Base-by-base conservation (phyloP, 331 rosid species). In the Malus hybrid region DNA sequence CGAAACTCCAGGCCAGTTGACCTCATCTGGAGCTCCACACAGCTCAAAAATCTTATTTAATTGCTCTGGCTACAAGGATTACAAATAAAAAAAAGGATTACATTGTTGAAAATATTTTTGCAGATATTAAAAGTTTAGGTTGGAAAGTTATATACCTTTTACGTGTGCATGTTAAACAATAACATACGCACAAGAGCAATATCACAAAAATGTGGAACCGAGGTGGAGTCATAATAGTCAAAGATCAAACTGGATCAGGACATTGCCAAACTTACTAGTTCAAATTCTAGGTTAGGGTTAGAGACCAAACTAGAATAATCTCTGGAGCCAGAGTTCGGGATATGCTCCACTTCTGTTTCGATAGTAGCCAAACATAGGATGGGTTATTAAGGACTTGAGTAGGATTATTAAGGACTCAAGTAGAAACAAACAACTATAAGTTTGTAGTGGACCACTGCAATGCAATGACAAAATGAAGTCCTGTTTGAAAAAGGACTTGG, bases 11-110 rank as follows among this genome's bases (percentile, higher is more conserved):
- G 98, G 97, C 98, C 98, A 94, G 77, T 87, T 94, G 64, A 79
- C 82, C 83, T 94, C 99, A 87, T 94, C 97, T 1, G 99, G 97
- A 33, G 97, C 91, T 75, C 99, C 99, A 77, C 99, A 94, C 50
- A 94, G 88, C 90, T 92, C 97, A 78, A 94, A 94, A 65, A 94
- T 94, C 82, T 92, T 94, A 72, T 87, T 92, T 69, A 94, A 76
- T 81, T 94, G 99, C 79, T 94, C 99, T 12, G 96, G 97, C 99
- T 94, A 80, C 77, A 91, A 85, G n/a, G 70, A 76, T 75, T 52
- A 75, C 48, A 26, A 42, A n/a, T n/a, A 9, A 73, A 20, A 29
- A 68, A 63, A 30, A 76, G 56, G 7, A 78, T 82, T 64, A 74
- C 60, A 67, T 20, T 73, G 20, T 74, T 30, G 58, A 63, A 2